Evolutionary conservation across 768 basidiomycete genomes (phyloP).

Genomic region (Boletus rubroflammeus): DNA sequence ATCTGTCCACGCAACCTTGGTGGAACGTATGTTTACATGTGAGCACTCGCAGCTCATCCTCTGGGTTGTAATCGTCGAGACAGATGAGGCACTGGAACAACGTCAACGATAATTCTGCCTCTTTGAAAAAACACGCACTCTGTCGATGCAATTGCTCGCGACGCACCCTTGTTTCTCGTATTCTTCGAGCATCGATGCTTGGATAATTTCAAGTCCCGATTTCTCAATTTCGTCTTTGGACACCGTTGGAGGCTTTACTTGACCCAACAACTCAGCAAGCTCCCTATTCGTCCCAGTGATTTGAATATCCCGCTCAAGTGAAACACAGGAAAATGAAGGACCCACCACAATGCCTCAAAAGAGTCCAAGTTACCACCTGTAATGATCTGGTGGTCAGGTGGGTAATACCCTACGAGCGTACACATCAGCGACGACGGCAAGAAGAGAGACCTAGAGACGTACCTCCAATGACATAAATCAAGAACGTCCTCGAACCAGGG

Average conservation of each 20-base stretch:
- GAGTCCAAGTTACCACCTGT: slow-evolving; percentile 76
- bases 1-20: slow-evolving; percentile 80
- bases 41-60: slow-evolving; percentile 79
- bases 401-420: slow-evolving; percentile 71
- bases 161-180: slow-evolving; percentile 63
- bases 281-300: slow-evolving; percentile 44
- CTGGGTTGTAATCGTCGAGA: slow-evolving; percentile 75
- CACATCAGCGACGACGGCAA: slow-evolving; percentile 1
- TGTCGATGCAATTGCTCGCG: slow-evolving; percentile 73
- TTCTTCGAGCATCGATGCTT: slow-evolving; percentile 43
- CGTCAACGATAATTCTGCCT: neutral
- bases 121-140: slow-evolving; percentile 45
- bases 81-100: slow-evolving; percentile 72
- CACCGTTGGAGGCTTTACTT: slow-evolving; percentile 78
- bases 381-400: slow-evolving; percentile 84
- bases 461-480: slow-evolving; percentile 90
- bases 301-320: neutral
- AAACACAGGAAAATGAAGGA: slow-evolving; percentile 8
- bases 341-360: slow-evolving; percentile 74
- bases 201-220: slow-evolving; percentile 75
- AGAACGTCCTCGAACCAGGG: slow-evolving; percentile 55
- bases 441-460: slow-evolving; percentile 14
- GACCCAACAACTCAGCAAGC: slow-evolving; percentile 78
- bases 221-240: slow-evolving; percentile 83
- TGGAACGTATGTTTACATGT: slow-evolving; percentile 90